A percentile compares a stretch with the other conserved stretches of the same genome.
phyloP scores from a whole-genome alignment of 2,329 filamentous ascomycete species.

The Neonectria sp. region DNA sequence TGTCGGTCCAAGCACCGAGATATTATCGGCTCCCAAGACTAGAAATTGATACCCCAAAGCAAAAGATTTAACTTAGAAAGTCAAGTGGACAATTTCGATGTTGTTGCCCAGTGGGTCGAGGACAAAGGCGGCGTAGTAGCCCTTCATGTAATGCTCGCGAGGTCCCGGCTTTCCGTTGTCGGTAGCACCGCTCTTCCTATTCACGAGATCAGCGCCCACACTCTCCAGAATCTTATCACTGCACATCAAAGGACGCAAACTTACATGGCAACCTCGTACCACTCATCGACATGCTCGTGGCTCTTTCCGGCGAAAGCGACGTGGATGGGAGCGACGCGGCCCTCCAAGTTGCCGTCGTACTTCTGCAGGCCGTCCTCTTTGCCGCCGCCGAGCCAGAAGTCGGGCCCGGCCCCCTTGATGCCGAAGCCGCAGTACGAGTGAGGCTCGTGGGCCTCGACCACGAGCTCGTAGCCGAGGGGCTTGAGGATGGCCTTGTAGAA shows the following conservation, averaged over 20 bases:
- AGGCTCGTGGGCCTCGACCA: constrained; percentile 30
- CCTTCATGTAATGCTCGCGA: constrained; percentile 59
- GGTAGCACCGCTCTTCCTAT: constrained; percentile 59
- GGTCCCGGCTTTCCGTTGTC: constrained; percentile 65
- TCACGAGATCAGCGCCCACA: not conserved
- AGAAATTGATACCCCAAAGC: not conserved
- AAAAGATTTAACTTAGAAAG: constrained; percentile 14
- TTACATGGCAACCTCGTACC: constrained; percentile 46
- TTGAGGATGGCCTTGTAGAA: constrained; percentile 47
- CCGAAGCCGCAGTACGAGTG: constrained; percentile 44
- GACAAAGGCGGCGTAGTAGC: constrained; percentile 67
- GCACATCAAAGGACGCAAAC: not conserved
- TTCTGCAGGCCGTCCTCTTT: constrained; percentile 35
- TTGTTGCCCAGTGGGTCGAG: constrained; percentile 67
- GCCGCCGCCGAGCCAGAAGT: constrained; percentile 48
- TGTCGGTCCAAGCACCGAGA: not conserved
- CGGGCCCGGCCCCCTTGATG: constrained; percentile 28
- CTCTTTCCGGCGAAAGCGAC: constrained; percentile 40
- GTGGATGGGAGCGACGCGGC: constrained; percentile 40
- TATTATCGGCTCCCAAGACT: constrained; percentile 4
- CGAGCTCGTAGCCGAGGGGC: constrained; percentile 44
- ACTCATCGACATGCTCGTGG: constrained; percentile 42
- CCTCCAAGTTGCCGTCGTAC: constrained; percentile 42
- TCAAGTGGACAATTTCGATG: constrained; percentile 60
- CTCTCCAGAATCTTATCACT: not conserved